These are phyloP conservation scores for Pichia sp. DNA, from an alignment of 1,139 yeast genomes.

Conservation along the genomic window DNA sequence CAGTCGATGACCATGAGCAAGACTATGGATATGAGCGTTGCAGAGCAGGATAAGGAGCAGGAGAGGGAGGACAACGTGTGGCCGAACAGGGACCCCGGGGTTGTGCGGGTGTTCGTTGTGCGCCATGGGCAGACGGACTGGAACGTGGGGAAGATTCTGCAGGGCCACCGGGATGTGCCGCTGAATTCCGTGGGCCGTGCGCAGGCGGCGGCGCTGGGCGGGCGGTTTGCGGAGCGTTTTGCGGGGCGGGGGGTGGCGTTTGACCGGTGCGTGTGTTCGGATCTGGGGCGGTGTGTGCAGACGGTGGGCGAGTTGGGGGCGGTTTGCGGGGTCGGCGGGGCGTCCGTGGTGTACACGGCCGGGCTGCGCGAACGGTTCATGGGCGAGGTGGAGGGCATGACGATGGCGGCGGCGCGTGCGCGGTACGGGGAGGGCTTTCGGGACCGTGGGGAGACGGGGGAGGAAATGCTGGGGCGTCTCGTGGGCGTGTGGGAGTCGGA, in stretches of 20 bases:
- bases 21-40: too few species aligned
- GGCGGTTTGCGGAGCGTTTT: constrained; percentile 34
- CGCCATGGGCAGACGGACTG: constrained; percentile 82
- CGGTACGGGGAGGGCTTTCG: constrained; percentile 40
- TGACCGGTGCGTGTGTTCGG: not conserved
- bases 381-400: constrained; percentile 81
- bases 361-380: constrained; percentile 64
- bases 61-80: constrained; percentile 5
- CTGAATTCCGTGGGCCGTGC: constrained; percentile 51
- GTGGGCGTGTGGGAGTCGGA: constrained; percentile 43
- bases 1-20: too few species aligned
- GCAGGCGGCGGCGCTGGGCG: constrained; percentile 52
- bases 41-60: not conserved
- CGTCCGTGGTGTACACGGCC: not conserved
- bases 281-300: not conserved
- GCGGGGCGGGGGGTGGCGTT: constrained; percentile 4
- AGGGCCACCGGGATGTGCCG: constrained; percentile 64
- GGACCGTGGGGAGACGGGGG: constrained; percentile 51
- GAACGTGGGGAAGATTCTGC: constrained; percentile 59
- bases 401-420: constrained; percentile 55
- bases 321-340: not conserved
- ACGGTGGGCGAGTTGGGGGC: not conserved
- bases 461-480: constrained; percentile 46
- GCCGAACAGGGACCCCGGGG: constrained; percentile 34
- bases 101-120: constrained; percentile 53